Base-by-base conservation (phyloP, 1,284 basidiomycete genomes). In the Cryptococcus wingfieldii region DNA sequence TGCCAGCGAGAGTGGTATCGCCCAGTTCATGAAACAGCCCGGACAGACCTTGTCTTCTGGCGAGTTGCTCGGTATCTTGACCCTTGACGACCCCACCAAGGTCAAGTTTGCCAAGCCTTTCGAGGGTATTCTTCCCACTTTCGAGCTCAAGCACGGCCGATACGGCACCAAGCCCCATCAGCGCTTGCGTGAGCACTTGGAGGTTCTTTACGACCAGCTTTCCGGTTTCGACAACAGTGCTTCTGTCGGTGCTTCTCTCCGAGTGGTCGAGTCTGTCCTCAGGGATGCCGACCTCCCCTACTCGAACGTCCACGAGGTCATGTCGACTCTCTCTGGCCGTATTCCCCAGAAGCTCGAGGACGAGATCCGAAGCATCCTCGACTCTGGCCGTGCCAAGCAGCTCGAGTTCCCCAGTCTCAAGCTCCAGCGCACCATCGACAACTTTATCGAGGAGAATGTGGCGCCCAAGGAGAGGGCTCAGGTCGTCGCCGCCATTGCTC, bases 61-160 rank as follows among this genome's bases (percentile, higher is more conserved):
- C 48, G 96, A 98, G 76, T 93, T 98, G 61, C 86, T 99, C 59
- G 96, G 96, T 79, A 95, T 98, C 72, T 83, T 98, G 51, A 91
- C 91, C 16, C 85, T 98, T 56, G 96, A 98, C 73, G 95, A 98
- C 76, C 96, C 96, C 38, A 84, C 87, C 66, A 92, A 93, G 63
- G 96, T 98, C 70, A 96, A 92, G 77, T 95, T 98, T 69, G 96
- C 96, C 59, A 97, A 94, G 79, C 95, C 95, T 1, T 98, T 98
- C 77, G 91, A 94, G 69, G 93, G 93, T 51, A 87, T 93, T 53
- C 84, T 98, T 28, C 90, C 93, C 18, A 69, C 83, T 13, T 86
- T 91, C 82, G 93, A 95, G 55, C 80, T 85, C 38, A 92, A 94
- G 47, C 86, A 85, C 67, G 87, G 97, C 63, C 72, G 76, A 62